Conservation (phyloP, 768 basidiomycete species). For the Russula foetens region DNA sequence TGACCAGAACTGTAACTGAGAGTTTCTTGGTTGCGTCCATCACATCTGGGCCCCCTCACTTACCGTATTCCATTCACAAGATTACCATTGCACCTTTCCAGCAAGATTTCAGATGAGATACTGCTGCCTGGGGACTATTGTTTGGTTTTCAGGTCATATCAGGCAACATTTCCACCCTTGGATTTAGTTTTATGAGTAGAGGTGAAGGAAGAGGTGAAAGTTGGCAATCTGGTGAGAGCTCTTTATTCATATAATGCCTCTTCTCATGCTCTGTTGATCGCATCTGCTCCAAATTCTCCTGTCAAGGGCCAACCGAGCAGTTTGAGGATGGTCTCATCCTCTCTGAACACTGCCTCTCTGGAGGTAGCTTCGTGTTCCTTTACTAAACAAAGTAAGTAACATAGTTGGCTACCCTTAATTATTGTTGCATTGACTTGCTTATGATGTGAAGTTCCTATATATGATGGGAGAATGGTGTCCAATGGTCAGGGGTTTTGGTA, state of each 20-base stretch:
- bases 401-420: too few species aligned
- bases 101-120: not conserved
- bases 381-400: not conserved
- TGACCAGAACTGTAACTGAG: not conserved
- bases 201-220: too few species aligned
- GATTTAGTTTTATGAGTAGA: not conserved
- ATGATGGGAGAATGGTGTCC: not conserved
- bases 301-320: not conserved
- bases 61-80: not conserved
- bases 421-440: not conserved
- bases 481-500: not conserved
- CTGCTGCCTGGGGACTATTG: not conserved
- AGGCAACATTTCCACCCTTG: not conserved
- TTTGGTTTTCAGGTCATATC: not conserved
- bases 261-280: not conserved
- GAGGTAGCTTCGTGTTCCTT: not conserved
- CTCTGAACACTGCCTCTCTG: not conserved
- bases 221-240: not conserved
- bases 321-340: too few species aligned
- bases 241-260: not conserved
- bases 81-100: not conserved
- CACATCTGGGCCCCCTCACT: not conserved
- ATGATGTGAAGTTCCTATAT: not conserved
- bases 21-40: not conserved
- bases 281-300: not conserved